Conservation (phyloP, 1,284 basidiomycete species). For the Naganishia sp. region DNA sequence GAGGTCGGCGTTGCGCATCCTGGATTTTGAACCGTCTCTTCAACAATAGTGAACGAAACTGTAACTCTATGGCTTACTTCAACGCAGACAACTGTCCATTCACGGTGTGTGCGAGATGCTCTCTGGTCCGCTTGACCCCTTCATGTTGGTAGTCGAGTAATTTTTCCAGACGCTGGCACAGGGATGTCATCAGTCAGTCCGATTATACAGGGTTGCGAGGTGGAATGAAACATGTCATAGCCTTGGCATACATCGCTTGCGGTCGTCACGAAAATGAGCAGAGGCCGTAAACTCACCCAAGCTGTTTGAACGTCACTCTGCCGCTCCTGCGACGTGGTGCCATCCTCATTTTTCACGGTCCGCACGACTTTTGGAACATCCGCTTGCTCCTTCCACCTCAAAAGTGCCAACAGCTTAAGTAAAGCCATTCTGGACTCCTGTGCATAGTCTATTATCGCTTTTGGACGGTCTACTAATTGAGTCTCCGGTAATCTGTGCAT, state of each 20-base stretch:
- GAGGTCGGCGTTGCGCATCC: constrained; percentile 27
- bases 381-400: constrained; percentile 29
- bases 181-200: too few relatives aligned
- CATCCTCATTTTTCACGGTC: not conserved
- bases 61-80: not conserved
- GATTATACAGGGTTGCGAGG: not conserved
- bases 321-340: not conserved
- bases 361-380: constrained; percentile 18
- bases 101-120: constrained; percentile 16
- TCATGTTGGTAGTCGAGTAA: constrained; percentile 22
- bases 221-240: not conserved
- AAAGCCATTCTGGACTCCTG: constrained; percentile 29
- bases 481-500: constrained; percentile 15
- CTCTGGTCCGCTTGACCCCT: constrained; percentile 21
- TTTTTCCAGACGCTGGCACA: constrained; percentile 17
- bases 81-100: constrained; percentile 17
- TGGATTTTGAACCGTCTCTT: not conserved
- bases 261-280: not conserved
- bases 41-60: not conserved
- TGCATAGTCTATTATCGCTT: constrained; percentile 25
- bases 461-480: constrained; percentile 23
- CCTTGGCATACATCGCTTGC: not conserved
- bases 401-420: constrained; percentile 23
- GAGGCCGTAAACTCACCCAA: not conserved
- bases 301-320: constrained; percentile 23